A percentile compares a stretch with the other conserved stretches of the same genome.
Conservation (phyloP, 176 grass and related monocot species). For the Raddia guianensis region DNA sequence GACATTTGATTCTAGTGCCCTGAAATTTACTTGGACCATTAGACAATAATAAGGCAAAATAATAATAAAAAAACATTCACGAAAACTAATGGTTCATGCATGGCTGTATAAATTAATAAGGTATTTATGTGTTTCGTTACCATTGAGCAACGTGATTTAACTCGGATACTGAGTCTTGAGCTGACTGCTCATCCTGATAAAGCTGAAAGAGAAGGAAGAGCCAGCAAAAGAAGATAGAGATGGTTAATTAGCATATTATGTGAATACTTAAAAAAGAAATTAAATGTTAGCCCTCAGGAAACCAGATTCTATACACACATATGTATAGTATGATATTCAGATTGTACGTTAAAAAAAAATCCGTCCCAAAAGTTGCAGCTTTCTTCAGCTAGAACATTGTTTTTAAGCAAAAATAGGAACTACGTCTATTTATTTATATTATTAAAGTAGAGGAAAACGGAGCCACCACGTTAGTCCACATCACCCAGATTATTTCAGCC, state of each 20-base stretch:
- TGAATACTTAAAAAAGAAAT: background rate
- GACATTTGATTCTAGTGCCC: conserved; percentile 34
- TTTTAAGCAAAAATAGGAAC: too few species aligned
- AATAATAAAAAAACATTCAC: background rate
- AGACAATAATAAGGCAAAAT: background rate
- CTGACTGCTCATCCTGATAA: conserved; percentile 24
- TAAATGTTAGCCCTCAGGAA: background rate
- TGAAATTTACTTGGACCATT: conserved; percentile 31
- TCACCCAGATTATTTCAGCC: too few species aligned
- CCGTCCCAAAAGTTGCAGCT: background rate
- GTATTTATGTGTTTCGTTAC: conserved; percentile 29
- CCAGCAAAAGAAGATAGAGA: background rate
- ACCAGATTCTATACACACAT: background rate
- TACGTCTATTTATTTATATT: too few species aligned
- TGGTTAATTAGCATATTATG: background rate
- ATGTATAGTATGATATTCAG: background rate
- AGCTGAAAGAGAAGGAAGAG: conserved; percentile 18
- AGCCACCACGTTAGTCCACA: too few species aligned
- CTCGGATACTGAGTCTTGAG: background rate
- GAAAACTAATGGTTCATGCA: background rate
- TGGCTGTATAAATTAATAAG: too few species aligned
- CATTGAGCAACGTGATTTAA: conserved; percentile 36
- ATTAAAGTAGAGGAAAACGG: too few species aligned
- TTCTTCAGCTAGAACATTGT: background rate
- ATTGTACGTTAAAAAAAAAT: background rate